Conservation (phyloP, 345 rosid species). For the Laguncularia racemosa region DNA sequence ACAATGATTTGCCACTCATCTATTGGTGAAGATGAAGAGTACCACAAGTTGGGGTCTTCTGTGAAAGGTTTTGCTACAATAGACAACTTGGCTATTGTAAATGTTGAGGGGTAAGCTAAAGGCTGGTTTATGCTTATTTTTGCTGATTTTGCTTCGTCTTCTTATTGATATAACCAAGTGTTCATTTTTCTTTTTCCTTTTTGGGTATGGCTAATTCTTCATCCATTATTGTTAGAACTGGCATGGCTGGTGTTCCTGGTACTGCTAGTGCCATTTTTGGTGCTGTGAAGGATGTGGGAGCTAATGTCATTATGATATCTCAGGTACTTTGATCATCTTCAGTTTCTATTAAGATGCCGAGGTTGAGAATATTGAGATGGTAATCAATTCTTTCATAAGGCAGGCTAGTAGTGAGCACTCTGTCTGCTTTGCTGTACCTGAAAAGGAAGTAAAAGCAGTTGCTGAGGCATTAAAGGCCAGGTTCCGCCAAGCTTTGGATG, state of each 20-base stretch:
- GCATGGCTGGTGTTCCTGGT: slow-evolving; percentile 99
- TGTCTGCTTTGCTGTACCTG: slow-evolving; percentile 98
- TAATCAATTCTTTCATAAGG: slow-evolving; percentile 13
- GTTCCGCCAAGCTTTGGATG: slow-evolving; percentile 79
- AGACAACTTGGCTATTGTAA: slow-evolving; percentile 91
- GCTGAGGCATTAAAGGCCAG: slow-evolving; percentile 79
- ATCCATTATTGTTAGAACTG: slow-evolving; percentile 48
- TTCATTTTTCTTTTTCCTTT: neutral
- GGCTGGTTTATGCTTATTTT: neutral
- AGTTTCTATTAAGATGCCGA: neutral
- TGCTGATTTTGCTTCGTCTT: slow-evolving; percentile 1
- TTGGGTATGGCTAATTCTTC: neutral
- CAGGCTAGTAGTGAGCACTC: slow-evolving; percentile 99
- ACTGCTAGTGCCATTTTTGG: slow-evolving; percentile 92
- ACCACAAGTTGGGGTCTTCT: slow-evolving; percentile 36
- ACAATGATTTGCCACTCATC: slow-evolving; percentile 64
- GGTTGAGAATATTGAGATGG: slow-evolving; percentile 5
- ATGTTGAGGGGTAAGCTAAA: slow-evolving; percentile 89
- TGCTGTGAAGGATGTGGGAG: slow-evolving; percentile 95
- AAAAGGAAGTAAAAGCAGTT: slow-evolving; percentile 89
- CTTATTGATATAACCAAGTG: neutral
- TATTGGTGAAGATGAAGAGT: slow-evolving; percentile 39
- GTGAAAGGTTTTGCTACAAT: slow-evolving; percentile 98
- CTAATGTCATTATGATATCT: slow-evolving; percentile 98
- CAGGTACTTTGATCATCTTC: slow-evolving; percentile 42